Percentiles rank a stretch among this genome's conserved stretches.
Evolutionary conservation across 768 basidiomycete species (phyloP).

Genomic region (Neoboletus brunneissimus): DNA sequence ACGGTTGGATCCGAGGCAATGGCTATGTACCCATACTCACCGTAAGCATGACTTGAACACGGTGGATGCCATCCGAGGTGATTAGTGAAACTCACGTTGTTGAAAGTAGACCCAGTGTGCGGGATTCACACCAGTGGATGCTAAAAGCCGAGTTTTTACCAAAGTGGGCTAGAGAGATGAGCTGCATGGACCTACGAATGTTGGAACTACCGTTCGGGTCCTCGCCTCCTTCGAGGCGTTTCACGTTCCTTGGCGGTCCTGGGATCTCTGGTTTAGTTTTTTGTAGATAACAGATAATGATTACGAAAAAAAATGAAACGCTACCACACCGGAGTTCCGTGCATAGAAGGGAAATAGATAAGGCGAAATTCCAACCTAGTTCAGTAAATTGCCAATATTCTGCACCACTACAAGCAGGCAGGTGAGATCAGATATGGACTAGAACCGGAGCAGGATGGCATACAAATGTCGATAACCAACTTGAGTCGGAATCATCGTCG

Average conservation of each 20-base stretch:
- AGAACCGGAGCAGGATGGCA: conserved; percentile 2
- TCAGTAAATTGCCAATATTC: conserved; percentile 53
- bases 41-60: conserved; percentile 1
- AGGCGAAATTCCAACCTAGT: conserved; percentile 26
- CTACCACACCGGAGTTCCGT: too few relatives aligned
- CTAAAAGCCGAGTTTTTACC: conserved; percentile 23
- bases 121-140: conserved; percentile 45
- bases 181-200: conserved; percentile 36
- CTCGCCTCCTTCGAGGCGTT: conserved; percentile 43
- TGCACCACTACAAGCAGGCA: conserved; percentile 23
- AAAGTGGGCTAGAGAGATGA: background rate
- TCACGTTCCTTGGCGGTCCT: conserved; percentile 37
- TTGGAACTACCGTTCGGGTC: conserved; percentile 48
- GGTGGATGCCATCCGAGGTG: background rate
- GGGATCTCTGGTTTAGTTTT: background rate
- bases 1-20: conserved; percentile 35
- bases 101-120: conserved; percentile 47
- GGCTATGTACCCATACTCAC: conserved; percentile 15
- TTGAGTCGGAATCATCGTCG: conserved; percentile 44
- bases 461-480: conserved; percentile 50
- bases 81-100: conserved; percentile 35
- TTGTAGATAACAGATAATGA: conserved; percentile 1
- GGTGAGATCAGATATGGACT: conserved; percentile 13
- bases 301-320: background rate
- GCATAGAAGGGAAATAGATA: background rate